phyloP scores from a whole-genome alignment of 805 yeast genomes.

The Candida lessepsii region DNA sequence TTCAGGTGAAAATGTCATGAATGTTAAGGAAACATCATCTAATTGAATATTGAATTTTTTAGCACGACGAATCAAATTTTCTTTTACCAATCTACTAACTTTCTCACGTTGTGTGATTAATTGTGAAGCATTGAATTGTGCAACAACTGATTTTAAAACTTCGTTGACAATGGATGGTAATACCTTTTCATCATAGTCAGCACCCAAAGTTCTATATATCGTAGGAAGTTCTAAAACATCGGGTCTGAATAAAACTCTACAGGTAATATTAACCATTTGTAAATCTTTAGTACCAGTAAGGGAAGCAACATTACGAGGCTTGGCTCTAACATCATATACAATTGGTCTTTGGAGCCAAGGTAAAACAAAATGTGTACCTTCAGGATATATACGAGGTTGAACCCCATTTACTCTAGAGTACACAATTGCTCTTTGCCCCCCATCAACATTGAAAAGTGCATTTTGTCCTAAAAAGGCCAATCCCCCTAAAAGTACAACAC shows the following conservation, averaged over 20 bases:
- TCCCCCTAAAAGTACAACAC: constrained; percentile 40
- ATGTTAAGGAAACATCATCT: constrained; percentile 96
- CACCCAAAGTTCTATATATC: constrained; percentile 89
- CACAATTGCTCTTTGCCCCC: constrained; percentile 97
- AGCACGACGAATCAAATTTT: constrained; percentile 88
- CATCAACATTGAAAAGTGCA: constrained; percentile 71
- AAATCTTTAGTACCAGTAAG: constrained; percentile 97
- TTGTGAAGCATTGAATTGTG: constrained; percentile 98
- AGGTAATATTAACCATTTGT: constrained; percentile 99
- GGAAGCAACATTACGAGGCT: constrained; percentile 93
- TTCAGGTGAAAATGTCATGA: constrained; percentile 96
- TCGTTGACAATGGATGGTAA: constrained; percentile 98
- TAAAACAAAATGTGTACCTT: constrained; percentile 91
- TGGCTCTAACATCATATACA: constrained; percentile 92
- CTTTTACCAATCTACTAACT: constrained; percentile 88
- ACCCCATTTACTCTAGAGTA: constrained; percentile 88
- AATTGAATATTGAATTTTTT: constrained; percentile 79
- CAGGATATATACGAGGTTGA: constrained; percentile 75
- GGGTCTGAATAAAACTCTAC: constrained; percentile 94
- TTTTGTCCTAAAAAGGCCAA: constrained; percentile 40
- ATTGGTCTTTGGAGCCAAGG: constrained; percentile 96
- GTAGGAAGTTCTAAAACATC: constrained; percentile 73
- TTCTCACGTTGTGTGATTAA: constrained; percentile 98
- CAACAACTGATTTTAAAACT: constrained; percentile 93
- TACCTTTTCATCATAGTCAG: constrained; percentile 94